Conservation (phyloP, 345 rosid genomes). For the Rhodamnia argentea region DNA sequence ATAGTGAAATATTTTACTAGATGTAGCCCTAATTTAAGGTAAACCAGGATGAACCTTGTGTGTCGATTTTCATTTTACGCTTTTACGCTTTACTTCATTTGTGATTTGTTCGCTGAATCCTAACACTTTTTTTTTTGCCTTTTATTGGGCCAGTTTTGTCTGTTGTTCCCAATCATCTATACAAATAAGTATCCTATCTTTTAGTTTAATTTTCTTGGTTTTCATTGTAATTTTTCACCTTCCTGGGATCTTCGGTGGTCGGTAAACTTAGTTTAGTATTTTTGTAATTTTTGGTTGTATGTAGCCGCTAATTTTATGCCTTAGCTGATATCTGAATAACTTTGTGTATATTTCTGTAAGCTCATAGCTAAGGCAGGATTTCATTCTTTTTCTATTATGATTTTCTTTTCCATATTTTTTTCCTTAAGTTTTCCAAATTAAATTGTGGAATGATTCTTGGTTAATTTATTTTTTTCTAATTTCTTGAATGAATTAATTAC, state of each 20-base stretch:
- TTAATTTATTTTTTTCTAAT: not conserved
- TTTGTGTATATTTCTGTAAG: not conserved
- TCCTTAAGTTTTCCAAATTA: not conserved
- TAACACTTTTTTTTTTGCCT: no score
- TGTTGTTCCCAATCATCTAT: not conserved
- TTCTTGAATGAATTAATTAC: not conserved
- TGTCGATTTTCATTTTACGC: no score
- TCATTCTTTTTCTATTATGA: not conserved
- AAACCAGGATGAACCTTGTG: no score
- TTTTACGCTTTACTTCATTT: no score
- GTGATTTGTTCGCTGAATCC: no score
- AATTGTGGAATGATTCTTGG: not conserved
- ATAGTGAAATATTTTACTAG: no score
- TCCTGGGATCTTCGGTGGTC: not conserved
- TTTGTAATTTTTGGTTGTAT: not conserved
- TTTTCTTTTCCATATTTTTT: not conserved
- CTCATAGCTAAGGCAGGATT: not conserved
- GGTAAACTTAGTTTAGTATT: not conserved
- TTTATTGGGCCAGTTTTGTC: not conserved
- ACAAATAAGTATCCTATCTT: not conserved
- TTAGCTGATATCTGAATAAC: not conserved
- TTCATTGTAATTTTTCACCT: not conserved
- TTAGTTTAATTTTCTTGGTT: not conserved
- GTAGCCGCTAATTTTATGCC: not conserved
- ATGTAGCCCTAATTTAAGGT: no score